These are phyloP conservation scores for Pseudogymnoascus sp. DNA, from an alignment of 2,329 filamentous ascomycete genomes.

Conservation along the genomic window DNA sequence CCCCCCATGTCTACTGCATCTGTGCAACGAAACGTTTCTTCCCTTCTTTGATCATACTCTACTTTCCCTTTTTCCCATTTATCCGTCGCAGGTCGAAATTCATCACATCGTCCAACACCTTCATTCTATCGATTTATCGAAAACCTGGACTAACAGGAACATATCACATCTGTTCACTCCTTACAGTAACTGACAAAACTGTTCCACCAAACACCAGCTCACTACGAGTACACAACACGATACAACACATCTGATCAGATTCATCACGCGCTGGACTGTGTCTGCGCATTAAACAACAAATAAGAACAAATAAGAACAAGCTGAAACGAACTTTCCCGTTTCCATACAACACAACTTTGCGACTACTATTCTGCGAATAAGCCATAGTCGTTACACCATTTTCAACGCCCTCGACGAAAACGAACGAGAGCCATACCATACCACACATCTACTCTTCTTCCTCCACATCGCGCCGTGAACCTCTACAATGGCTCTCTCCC, in stretches of 20 bases:
- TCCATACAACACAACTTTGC: not conserved
- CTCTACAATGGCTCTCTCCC: conserved; percentile 48
- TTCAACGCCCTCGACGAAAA: too few species aligned
- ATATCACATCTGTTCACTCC: conserved; percentile 5
- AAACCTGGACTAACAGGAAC: not conserved
- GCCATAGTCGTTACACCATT: too few species aligned
- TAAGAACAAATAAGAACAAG: not conserved
- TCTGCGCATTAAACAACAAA: not conserved
- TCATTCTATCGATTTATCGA: not conserved
- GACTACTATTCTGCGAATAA: too few species aligned
- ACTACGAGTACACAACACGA: conserved; percentile 5
- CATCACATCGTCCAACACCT: not conserved
- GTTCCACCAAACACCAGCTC: conserved; percentile 8
- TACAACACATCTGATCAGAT: conserved; percentile 5
- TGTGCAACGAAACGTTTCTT: conserved; percentile 10
- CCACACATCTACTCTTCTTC: not conserved
- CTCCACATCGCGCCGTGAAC: not conserved
- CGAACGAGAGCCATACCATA: not conserved
- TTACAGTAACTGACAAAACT: not conserved
- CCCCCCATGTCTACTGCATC: conserved; percentile 12
- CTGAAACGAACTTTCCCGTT: not conserved
- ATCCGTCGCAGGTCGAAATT: conserved; percentile 4
- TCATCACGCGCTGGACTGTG: conserved; percentile 6
- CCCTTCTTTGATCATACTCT: conserved; percentile 1
- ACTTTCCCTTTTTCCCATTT: not conserved